A percentile compares a stretch with the other conserved stretches of the same genome.
Evolutionary conservation across 176 grass and related monocot species (phyloP).

Genomic region (Typha latifolia): DNA sequence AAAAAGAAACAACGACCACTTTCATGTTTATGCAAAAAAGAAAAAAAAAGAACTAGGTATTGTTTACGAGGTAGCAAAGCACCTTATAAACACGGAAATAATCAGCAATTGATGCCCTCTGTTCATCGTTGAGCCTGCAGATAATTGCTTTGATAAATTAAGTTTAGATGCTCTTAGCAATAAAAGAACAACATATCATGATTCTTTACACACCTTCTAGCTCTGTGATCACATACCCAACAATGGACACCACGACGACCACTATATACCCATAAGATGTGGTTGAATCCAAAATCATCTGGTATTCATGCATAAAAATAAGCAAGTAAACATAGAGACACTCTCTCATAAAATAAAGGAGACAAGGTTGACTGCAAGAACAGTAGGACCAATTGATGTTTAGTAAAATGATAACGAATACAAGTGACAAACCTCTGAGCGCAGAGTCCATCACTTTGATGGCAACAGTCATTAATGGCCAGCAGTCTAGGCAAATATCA

Average conservation of each 20-base stretch:
- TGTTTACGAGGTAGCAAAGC: constrained; percentile 10
- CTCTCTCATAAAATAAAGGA: neutral
- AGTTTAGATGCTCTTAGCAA: neutral
- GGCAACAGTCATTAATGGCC: constrained; percentile 95
- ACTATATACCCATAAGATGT: constrained; percentile 97
- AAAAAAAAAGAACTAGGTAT: neutral
- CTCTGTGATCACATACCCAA: constrained; percentile 91
- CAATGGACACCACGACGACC: constrained; percentile 93
- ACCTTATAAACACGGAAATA: constrained; percentile 94
- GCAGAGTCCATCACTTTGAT: constrained; percentile 81
- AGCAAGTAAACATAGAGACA: neutral
- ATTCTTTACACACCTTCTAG: constrained; percentile 54
- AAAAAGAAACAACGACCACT: neutral
- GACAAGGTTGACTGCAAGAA: neutral
- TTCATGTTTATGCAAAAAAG: neutral
- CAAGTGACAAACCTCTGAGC: constrained; percentile 60
- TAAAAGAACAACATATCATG: constrained; percentile 10
- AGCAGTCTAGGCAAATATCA: constrained; percentile 72
- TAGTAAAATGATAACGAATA: neutral
- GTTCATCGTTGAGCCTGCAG: constrained; percentile 72
- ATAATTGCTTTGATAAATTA: neutral
- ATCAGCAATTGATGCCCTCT: constrained; percentile 77
- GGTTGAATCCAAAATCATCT: constrained; percentile 97
- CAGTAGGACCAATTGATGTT: neutral
- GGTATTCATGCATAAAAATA: constrained; percentile 14